Conservation (phyloP, 2,329 filamentous ascomycete species). For the Talaromyces piceae region DNA sequence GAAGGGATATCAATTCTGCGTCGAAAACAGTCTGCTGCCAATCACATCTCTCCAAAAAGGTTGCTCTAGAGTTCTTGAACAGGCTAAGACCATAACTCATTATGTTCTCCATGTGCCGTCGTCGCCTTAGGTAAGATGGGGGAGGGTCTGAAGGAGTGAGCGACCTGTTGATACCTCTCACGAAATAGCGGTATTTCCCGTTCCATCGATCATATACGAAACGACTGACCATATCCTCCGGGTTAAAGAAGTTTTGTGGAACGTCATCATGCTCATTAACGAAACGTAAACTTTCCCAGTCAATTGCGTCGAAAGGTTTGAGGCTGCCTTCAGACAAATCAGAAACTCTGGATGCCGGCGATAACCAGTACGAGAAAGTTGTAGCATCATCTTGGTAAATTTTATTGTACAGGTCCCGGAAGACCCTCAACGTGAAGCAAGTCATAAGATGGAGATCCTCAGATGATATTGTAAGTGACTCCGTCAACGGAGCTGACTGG, state of each 20-base stretch:
- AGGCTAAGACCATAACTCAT: slow-evolving; percentile 77
- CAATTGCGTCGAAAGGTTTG: slow-evolving; percentile 29
- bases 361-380: slow-evolving; percentile 77
- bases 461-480: slow-evolving; percentile 27
- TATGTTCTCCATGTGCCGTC: slow-evolving; percentile 54
- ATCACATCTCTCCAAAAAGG: slow-evolving; percentile 45
- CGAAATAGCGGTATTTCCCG: slow-evolving; percentile 53
- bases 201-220: slow-evolving; percentile 52
- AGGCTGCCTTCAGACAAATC: slow-evolving; percentile 2
- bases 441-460: slow-evolving; percentile 51
- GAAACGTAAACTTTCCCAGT: slow-evolving; percentile 33
- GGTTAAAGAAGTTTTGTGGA: slow-evolving; percentile 38
- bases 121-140: slow-evolving; percentile 25
- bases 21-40: slow-evolving; percentile 73
- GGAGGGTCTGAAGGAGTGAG: slow-evolving; percentile 28
- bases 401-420: slow-evolving; percentile 85
- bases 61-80: slow-evolving; percentile 53
- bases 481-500: slow-evolving; percentile 39
- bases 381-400: slow-evolving; percentile 56
- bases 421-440: slow-evolving; percentile 66
- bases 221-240: slow-evolving; percentile 37
- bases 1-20: slow-evolving; percentile 64
- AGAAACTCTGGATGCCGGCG: slow-evolving; percentile 43
- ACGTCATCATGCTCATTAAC: slow-evolving; percentile 36
- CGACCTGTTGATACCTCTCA: slow-evolving; percentile 26